phyloP scores from a whole-genome alignment of 139 green algal species.

The Ostreobium quekettii region DNA sequence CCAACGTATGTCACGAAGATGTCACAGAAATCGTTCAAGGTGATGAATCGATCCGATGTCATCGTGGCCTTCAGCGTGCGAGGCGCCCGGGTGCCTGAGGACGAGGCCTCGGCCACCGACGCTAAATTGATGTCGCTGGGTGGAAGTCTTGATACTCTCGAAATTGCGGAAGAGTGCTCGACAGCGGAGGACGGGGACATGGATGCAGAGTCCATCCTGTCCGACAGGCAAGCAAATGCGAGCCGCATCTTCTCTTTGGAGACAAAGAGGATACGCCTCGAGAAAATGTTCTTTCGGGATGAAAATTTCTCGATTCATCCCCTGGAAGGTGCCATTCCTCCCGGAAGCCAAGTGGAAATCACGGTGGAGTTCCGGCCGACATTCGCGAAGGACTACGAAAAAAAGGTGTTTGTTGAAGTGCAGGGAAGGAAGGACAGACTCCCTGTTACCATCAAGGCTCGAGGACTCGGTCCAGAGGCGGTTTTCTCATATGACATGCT shows the following conservation, averaged over 20 bases:
- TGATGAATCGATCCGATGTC: slow-evolving; percentile 26
- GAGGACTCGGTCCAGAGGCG: slow-evolving; percentile 46
- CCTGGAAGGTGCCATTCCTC: slow-evolving; percentile 46
- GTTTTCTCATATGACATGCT: slow-evolving; percentile 67
- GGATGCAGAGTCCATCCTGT: background rate
- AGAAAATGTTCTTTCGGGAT: background rate
- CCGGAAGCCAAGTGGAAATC: slow-evolving; percentile 52
- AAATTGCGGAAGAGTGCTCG: too few relatives aligned
- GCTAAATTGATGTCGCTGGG: slow-evolving; percentile 4
- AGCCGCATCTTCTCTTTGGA: background rate
- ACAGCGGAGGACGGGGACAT: background rate
- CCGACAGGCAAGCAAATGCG: background rate
- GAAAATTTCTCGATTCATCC: slow-evolving; percentile 36
- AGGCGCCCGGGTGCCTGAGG: background rate
- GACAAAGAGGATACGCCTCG: background rate
- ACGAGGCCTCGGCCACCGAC: slow-evolving; percentile 10
- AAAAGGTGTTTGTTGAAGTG: slow-evolving; percentile 46
- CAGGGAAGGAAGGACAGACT: slow-evolving; percentile 43
- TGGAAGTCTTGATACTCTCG: too few relatives aligned
- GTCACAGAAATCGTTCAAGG: slow-evolving; percentile 53
- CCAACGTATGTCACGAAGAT: slow-evolving; percentile 62
- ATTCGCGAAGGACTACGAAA: slow-evolving; percentile 40
- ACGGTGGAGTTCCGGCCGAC: slow-evolving; percentile 58
- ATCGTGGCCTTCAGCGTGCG: background rate
- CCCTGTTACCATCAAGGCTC: slow-evolving; percentile 42